phyloP scores from a whole-genome alignment of 257 asterid genomes.

The Anisodus tanguticus region DNA sequence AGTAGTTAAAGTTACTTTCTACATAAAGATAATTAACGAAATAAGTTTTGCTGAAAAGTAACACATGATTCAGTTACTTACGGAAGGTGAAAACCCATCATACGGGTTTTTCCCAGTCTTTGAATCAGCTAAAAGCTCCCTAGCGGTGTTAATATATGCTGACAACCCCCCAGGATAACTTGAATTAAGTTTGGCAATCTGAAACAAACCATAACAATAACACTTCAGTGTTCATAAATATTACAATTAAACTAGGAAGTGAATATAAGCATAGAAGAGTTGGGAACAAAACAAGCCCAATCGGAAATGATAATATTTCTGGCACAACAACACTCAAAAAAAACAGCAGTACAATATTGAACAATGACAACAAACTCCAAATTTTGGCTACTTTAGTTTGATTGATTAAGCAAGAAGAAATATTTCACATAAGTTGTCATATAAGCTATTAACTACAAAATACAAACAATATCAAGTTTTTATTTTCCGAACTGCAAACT shows the following conservation, averaged over 20 bases:
- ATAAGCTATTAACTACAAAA: not conserved
- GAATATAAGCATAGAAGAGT: slow-evolving; percentile 1
- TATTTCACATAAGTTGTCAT: not conserved
- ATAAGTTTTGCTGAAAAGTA: slow-evolving; percentile 3
- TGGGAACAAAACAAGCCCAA: slow-evolving; percentile 22
- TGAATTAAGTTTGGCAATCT: slow-evolving; percentile 80
- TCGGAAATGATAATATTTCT: not conserved
- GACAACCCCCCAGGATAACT: slow-evolving; percentile 90
- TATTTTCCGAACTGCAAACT: not conserved
- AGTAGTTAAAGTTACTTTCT: not conserved
- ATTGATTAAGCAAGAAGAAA: not conserved
- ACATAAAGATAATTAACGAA: not conserved
- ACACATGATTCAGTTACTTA: slow-evolving; percentile 50
- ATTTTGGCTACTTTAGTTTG: not conserved
- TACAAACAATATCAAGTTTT: slow-evolving; percentile 18
- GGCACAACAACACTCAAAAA: not conserved
- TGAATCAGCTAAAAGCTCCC: slow-evolving; percentile 91
- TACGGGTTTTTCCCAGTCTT: slow-evolving; percentile 94
- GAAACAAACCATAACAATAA: slow-evolving; percentile 32
- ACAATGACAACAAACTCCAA: not conserved
- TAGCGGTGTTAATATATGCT: slow-evolving; percentile 81
- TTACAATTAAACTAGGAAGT: not conserved
- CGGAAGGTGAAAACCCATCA: slow-evolving; percentile 96
- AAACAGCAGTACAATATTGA: slow-evolving; percentile 16
- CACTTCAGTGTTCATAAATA: not conserved